Percentiles rank a stretch among this genome's conserved stretches.
phyloP scores from a whole-genome alignment of 257 asterid genomes.

The Scutellaria barbata region DNA sequence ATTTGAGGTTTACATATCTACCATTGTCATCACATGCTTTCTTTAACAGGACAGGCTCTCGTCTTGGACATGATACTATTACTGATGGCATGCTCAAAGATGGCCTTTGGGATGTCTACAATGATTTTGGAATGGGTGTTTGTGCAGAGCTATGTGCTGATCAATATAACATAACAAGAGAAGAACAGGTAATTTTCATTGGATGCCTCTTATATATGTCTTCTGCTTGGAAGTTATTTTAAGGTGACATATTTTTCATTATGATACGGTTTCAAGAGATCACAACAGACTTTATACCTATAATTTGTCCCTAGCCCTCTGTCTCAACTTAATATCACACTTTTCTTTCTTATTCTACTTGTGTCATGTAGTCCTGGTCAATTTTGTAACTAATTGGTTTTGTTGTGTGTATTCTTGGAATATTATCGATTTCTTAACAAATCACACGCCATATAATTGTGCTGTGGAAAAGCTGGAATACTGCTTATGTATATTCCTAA shows the following conservation, averaged over 20 bases:
- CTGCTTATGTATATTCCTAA: neutral
- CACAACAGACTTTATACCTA: slow-evolving; percentile 10
- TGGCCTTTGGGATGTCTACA: slow-evolving; percentile 98
- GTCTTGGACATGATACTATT: slow-evolving; percentile 80
- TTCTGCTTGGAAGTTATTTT: slow-evolving; percentile 6
- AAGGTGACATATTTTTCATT: neutral
- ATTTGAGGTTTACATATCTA: slow-evolving; percentile 16
- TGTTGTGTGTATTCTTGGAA: neutral
- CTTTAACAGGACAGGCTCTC: slow-evolving; percentile 74
- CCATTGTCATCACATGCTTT: slow-evolving; percentile 31
- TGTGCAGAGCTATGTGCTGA: slow-evolving; percentile 95
- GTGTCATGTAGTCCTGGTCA: neutral
- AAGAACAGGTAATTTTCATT: slow-evolving; percentile 65
- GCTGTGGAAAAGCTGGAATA: slow-evolving; percentile 2
- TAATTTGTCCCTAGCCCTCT: neutral
- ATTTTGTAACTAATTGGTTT: neutral
- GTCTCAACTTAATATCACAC: slow-evolving; percentile 10
- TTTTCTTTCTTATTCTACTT: neutral
- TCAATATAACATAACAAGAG: slow-evolving; percentile 67
- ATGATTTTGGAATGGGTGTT: slow-evolving; percentile 92
- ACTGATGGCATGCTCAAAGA: slow-evolving; percentile 96
- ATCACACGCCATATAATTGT: neutral
- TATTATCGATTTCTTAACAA: neutral
- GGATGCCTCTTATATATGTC: slow-evolving; percentile 12
- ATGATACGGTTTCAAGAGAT: neutral